Evolutionary conservation across 352 stramenopile species (phyloP), one percentile per base, ranked within the genome.

Genomic region (Phytopythium kandeliae): DNA sequence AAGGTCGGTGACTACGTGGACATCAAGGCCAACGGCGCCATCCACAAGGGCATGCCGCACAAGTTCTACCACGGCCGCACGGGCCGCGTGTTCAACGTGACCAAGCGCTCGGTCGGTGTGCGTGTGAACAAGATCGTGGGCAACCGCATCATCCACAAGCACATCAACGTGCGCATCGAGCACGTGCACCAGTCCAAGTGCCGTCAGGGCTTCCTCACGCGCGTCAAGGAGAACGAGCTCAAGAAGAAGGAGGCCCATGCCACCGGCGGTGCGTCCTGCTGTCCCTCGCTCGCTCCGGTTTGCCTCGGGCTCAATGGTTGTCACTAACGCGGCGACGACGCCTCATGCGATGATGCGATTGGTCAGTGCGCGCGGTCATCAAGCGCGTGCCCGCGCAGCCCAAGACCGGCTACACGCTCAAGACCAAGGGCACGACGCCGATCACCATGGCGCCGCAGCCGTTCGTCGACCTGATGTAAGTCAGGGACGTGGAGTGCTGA

Each of bases 1-100:
- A 99, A 99, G 92, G 93, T 99, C 53, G 97, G 97, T 50, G 97
- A 99, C 85, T 99, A 99, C 82, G 97, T 99, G n/a, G 97, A 99
- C 77, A 98, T 99, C 80, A 99, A 99, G 78, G 96, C 95, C 56
- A 97, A 99, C 86, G 95, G 92, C 57, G 95, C 95, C 60, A 90
- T 99, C 65, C 97, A 99, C 83, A 99, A 99, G 91, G 97, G 97
- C 82, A 99, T 99, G 97, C 97, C 97, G 43, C 96, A 99, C 96
- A 99, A 99, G 92, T 96, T 96, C 84, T 99, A 99, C 91, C 97
- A 99, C 82, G 97, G 97, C 68, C 93, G 97, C 60, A 99, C 97
- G 33, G 97, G 97, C 59, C 95, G 98, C 55, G 91, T 99, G 60
- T 99, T 96, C 92, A 99, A 99, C 78, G 95, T 99, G 51, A 99